Percentiles rank a stretch among this genome's conserved stretches.
Conservation (phyloP, 768 basidiomycete genomes). For the Boletus eberwhitei region DNA sequence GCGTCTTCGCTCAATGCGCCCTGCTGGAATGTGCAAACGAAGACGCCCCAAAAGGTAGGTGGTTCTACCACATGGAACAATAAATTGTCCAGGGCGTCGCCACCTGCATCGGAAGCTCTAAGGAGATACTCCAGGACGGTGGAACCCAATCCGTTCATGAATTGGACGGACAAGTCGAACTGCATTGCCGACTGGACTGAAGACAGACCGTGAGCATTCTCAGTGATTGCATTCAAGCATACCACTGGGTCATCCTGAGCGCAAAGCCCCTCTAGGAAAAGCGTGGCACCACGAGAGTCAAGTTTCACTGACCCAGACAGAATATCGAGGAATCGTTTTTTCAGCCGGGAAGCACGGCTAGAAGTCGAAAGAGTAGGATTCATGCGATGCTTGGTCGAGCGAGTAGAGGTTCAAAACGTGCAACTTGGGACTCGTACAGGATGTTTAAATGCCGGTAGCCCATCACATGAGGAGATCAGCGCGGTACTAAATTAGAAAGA, state of each 20-base stretch:
- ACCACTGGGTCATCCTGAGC: constrained; percentile 35
- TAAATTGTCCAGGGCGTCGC: constrained; percentile 38
- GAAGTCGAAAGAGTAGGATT: neutral
- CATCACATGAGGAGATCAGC: neutral
- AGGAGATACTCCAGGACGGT: constrained; percentile 39
- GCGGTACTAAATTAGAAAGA: neutral
- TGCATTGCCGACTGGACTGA: constrained; percentile 41
- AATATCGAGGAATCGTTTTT: constrained; percentile 34
- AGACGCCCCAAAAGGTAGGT: constrained; percentile 46
- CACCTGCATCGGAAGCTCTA: constrained; percentile 39
- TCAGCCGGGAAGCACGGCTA: constrained; percentile 20
- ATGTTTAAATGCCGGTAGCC: neutral
- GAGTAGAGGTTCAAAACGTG: neutral
- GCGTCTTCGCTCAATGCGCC: constrained; percentile 32
- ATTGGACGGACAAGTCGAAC: constrained; percentile 33
- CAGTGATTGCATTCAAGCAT: constrained; percentile 38
- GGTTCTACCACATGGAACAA: constrained; percentile 46
- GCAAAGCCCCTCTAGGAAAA: constrained; percentile 49
- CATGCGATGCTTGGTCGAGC: neutral
- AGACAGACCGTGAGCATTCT: constrained; percentile 35
- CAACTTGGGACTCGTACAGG: neutral
- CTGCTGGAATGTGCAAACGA: constrained; percentile 32
- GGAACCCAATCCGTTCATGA: constrained; percentile 42
- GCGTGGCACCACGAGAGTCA: constrained; percentile 15
- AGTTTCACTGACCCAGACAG: constrained; percentile 29